These are phyloP conservation scores for Hysterium pulicare DNA, from an alignment of 2,329 filamentous ascomycete species.

Conservation along the genomic window DNA sequence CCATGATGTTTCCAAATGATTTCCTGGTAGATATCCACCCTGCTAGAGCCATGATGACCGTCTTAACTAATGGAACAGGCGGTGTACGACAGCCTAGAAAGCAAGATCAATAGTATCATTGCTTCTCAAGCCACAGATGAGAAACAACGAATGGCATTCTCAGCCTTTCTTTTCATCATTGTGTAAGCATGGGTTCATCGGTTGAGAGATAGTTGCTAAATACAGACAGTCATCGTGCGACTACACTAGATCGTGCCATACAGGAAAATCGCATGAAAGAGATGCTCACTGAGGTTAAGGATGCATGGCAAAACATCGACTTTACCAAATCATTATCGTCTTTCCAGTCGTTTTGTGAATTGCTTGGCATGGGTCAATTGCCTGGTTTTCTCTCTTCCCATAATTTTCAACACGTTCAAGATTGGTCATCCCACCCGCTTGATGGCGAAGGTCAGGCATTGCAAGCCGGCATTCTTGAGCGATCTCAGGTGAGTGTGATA, in stretches of 20 bases:
- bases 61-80: conserved; percentile 46
- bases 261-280: conserved; percentile 69
- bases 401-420: conserved; percentile 69
- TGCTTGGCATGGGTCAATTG: conserved; percentile 76
- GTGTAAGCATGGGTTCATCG: conserved; percentile 51
- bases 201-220: conserved; percentile 8
- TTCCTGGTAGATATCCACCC: conserved; percentile 59
- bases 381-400: conserved; percentile 73
- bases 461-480: conserved; percentile 73
- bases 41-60: neutral
- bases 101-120: conserved; percentile 76
- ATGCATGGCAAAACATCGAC: conserved; percentile 71
- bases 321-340: conserved; percentile 68
- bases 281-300: conserved; percentile 79
- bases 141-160: conserved; percentile 79
- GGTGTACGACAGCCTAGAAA: conserved; percentile 84
- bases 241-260: conserved; percentile 65
- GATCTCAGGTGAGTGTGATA: conserved; percentile 59
- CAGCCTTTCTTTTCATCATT: conserved; percentile 90
- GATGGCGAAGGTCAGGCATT: conserved; percentile 76
- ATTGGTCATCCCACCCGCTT: conserved; percentile 77
- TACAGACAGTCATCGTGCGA: conserved; percentile 67
- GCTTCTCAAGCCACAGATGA: conserved; percentile 71
- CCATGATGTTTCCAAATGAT: conserved; percentile 86
- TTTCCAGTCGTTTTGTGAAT: conserved; percentile 74